Percentiles rank a stretch among this genome's conserved stretches.
phyloP scores from a whole-genome alignment of 2,329 filamentous ascomycete species.

The Septoria linicola region DNA sequence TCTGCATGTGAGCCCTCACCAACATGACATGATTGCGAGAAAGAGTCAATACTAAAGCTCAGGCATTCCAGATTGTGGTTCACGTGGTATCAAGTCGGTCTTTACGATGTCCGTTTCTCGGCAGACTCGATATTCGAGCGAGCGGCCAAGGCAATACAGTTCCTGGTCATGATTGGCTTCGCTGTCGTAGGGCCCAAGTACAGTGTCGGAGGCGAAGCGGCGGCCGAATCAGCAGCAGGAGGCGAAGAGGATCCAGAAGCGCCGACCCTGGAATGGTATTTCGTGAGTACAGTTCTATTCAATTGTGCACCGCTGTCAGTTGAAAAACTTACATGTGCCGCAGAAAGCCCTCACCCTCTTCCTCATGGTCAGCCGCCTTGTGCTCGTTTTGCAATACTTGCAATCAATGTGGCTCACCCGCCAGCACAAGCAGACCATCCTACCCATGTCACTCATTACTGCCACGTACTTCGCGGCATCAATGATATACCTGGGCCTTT shows the following conservation, averaged over 20 bases:
- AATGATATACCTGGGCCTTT: slow-evolving; percentile 38
- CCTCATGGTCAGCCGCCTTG: slow-evolving; percentile 40
- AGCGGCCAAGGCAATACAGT: slow-evolving; percentile 57
- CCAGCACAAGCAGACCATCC: slow-evolving; percentile 32
- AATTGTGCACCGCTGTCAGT: no score
- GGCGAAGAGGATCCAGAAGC: slow-evolving; percentile 40
- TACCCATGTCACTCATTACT: slow-evolving; percentile 40
- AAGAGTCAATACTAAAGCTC: neutral
- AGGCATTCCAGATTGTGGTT: slow-evolving; percentile 53
- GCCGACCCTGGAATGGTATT: slow-evolving; percentile 35
- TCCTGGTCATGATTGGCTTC: slow-evolving; percentile 65
- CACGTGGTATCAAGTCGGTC: slow-evolving; percentile 64
- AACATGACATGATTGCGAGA: neutral
- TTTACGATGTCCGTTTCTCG: slow-evolving; percentile 66
- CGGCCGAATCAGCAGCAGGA: slow-evolving; percentile 31
- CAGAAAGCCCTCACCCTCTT: slow-evolving; percentile 38
- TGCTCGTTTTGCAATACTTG: slow-evolving; percentile 42
- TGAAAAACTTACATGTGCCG: neutral
- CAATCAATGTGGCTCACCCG: slow-evolving; percentile 39
- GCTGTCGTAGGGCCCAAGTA: slow-evolving; percentile 55
- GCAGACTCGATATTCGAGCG: slow-evolving; percentile 65
- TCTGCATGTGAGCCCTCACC: slow-evolving; percentile 46
- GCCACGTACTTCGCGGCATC: slow-evolving; percentile 38
- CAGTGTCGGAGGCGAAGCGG: slow-evolving; percentile 39
- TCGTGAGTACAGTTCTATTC: slow-evolving; percentile 28